Evolutionary conservation across 176 grass and related monocot genomes (phyloP).

Genomic region (Phoenix roebelenii): DNA sequence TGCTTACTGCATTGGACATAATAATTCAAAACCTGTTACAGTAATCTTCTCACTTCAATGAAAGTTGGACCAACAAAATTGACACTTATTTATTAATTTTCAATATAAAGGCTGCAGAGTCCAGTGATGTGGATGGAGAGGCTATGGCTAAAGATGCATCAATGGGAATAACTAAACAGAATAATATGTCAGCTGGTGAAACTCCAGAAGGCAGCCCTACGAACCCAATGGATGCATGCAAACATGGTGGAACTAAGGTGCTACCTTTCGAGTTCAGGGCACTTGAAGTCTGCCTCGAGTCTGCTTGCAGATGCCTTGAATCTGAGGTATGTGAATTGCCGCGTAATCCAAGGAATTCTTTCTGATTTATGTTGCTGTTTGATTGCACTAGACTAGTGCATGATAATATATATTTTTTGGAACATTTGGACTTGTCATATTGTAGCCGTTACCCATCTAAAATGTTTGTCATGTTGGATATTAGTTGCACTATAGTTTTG

Average conservation of each 20-base stretch:
- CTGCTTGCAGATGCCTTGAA: slow-evolving; percentile 86
- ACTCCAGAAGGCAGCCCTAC: slow-evolving; percentile 5
- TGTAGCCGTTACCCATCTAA: too few species aligned
- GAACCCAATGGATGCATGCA: slow-evolving; percentile 24
- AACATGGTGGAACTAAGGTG: slow-evolving; percentile 61
- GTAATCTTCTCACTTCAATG: too few species aligned
- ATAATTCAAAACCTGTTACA: too few species aligned
- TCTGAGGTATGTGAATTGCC: slow-evolving; percentile 46
- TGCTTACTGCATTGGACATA: too few species aligned
- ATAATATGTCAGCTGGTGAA: neutral
- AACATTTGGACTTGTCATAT: too few species aligned
- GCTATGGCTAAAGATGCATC: neutral
- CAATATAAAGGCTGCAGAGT: slow-evolving; percentile 1
- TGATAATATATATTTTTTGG: too few species aligned
- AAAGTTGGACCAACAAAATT: too few species aligned
- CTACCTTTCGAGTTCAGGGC: slow-evolving; percentile 91
- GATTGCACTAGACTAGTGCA: too few species aligned
- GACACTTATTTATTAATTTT: neutral
- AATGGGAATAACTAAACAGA: neutral
- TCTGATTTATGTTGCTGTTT: too few species aligned
- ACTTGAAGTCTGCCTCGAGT: slow-evolving; percentile 92
- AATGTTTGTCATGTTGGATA: too few species aligned
- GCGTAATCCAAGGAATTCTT: too few species aligned
- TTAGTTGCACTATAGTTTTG: too few species aligned
- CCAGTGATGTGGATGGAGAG: slow-evolving; percentile 7